These are phyloP conservation scores for Lentinula sp. DNA, from an alignment of 768 basidiomycete genomes.

Conservation along the genomic window DNA sequence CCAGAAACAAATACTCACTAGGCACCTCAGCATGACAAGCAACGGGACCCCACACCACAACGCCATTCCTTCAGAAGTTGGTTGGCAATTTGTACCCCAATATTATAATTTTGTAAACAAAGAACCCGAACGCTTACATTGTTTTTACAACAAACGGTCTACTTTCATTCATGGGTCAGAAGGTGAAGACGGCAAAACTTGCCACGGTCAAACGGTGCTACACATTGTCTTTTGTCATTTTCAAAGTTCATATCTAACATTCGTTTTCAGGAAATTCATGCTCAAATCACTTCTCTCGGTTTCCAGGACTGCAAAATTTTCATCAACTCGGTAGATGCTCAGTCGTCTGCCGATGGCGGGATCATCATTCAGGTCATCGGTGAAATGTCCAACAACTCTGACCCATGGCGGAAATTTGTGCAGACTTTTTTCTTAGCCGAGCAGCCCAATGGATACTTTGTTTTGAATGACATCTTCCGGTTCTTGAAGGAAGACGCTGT, in stretches of 20 bases:
- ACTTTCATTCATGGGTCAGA: conserved; percentile 97
- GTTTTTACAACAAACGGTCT: conserved; percentile 97
- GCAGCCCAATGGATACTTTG: conserved; percentile 98
- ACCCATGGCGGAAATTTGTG: conserved; percentile 96
- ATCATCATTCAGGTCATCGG: conserved; percentile 99
- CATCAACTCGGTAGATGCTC: conserved; percentile 97
- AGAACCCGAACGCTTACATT: conserved; percentile 92
- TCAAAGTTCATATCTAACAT: conserved; percentile 7
- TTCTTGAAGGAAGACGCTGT: conserved; percentile 95
- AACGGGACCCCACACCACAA: conserved; percentile 39
- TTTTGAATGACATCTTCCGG: conserved; percentile 99
- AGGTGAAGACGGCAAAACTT: conserved; percentile 88
- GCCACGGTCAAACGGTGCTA: conserved; percentile 85
- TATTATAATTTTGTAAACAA: conserved; percentile 99
- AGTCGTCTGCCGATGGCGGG: conserved; percentile 89
- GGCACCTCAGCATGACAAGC: background rate
- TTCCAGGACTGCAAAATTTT: conserved; percentile 98
- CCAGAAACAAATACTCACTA: background rate
- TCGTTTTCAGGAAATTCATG: conserved; percentile 81
- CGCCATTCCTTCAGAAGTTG: conserved; percentile 90
- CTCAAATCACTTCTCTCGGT: conserved; percentile 89
- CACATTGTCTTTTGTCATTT: conserved; percentile 6
- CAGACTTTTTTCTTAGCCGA: conserved; percentile 99
- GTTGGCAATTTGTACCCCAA: conserved; percentile 99
- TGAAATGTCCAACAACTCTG: conserved; percentile 92